These are phyloP conservation scores for Syncephalastrum monosporum DNA, from an alignment of 371 early-diverging fungal species.

Conservation along the genomic window DNA sequence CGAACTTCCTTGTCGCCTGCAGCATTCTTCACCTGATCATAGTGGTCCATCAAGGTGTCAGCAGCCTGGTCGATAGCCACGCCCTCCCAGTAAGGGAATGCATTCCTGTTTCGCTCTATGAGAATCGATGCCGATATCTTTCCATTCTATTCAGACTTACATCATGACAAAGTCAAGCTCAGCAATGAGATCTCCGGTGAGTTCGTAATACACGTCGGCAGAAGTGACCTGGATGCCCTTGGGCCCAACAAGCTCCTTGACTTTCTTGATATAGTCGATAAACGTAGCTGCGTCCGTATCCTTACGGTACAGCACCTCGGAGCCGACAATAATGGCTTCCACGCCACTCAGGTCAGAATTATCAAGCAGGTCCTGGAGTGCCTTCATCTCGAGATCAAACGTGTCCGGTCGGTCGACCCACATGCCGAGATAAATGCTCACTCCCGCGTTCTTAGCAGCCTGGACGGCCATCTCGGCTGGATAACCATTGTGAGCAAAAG, in stretches of 20 bases:
- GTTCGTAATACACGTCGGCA: slow-evolving; percentile 58
- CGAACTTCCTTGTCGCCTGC: slow-evolving; percentile 54
- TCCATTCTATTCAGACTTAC: slow-evolving; percentile 17
- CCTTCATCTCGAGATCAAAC: slow-evolving; percentile 47
- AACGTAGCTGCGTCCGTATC: slow-evolving; percentile 41
- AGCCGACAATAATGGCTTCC: slow-evolving; percentile 58
- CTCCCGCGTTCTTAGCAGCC: slow-evolving; percentile 55
- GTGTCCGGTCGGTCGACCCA: slow-evolving; percentile 58
- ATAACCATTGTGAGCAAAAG: neutral
- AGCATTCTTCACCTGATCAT: slow-evolving; percentile 35
- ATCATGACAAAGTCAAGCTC: slow-evolving; percentile 61
- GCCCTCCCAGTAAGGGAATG: slow-evolving; percentile 72
- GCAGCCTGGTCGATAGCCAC: slow-evolving; percentile 49
- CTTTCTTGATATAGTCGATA: slow-evolving; percentile 33
- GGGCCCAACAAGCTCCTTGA: slow-evolving; percentile 27
- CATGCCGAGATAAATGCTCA: slow-evolving; percentile 60
- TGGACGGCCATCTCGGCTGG: slow-evolving; percentile 45
- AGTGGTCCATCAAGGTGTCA: slow-evolving; percentile 44
- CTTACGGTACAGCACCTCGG: slow-evolving; percentile 60
- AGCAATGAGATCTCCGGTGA: slow-evolving; percentile 43
- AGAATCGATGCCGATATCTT: neutral
- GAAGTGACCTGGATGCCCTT: slow-evolving; percentile 45
- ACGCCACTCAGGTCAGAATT: slow-evolving; percentile 39
- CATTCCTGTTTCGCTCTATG: slow-evolving; percentile 34
- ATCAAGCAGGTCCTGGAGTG: slow-evolving; percentile 40